Base-by-base conservation (phyloP, 345 rosid species). In the Eutrema japonicum region DNA sequence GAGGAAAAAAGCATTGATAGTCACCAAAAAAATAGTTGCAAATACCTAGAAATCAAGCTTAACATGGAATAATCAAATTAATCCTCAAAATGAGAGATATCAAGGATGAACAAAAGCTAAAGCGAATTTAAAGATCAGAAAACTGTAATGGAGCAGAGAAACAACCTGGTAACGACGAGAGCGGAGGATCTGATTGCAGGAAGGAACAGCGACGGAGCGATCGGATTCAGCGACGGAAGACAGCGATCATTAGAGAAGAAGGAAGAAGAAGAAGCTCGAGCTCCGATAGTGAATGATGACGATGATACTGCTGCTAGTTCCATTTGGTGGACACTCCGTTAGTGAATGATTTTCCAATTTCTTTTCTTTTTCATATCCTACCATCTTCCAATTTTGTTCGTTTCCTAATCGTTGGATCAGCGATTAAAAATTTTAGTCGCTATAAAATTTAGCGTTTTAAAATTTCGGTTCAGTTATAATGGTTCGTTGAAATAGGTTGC, bases 161-260 rank as follows among this genome's bases (percentile, higher is more conserved):
- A 49, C 8, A 29, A 70, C 80, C 72, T 70, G 55, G 33, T 47
- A 30, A 47, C 10, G 55, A 71, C 41, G 37, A 64, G 71, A 64
- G 33, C 0, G 6, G 27, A 41, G 49, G 63, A 71, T 48, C 35
- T 77, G 16, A 36, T 40, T 11, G 49, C 4, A 33, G 68, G 72
- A 55, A 47, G 27, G 4, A 48, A 53, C 6, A 16, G 16, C 35
- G 3, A 52, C 4, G 58, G 51, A 54, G 59, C 2, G 30, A 70
- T 62, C 6, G 46, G 66, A 54, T 16, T 62, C 32, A 61, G 4
- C 5, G 45, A 53, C 8, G 10, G 52, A 49, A 49, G 72, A 56
- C 8, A 58, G 22, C 47, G 72, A 57, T 55, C 16, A 40, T 49
- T 49, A 11, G 18, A 64, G 68, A 26, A 26, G 29, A 55, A 55